Conservation (phyloP, 2,329 filamentous ascomycete species). For the Ceratocystis ficicola region DNA sequence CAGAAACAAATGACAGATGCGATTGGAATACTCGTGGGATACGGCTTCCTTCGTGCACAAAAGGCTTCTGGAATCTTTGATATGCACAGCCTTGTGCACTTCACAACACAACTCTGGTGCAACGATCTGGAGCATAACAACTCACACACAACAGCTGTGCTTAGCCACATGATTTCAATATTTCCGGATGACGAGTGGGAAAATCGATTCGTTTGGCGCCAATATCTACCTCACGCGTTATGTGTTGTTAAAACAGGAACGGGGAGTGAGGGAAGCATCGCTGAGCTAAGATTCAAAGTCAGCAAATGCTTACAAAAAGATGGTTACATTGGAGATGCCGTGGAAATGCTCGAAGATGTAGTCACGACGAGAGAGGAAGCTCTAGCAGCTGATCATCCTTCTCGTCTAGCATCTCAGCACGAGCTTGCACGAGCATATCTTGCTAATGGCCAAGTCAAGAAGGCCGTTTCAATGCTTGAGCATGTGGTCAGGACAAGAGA, state of each 20-base stretch:
- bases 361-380: neutral
- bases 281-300: neutral
- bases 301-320: neutral
- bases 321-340: neutral
- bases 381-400: neutral
- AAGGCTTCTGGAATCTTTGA: neutral
- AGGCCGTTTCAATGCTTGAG: too few species aligned
- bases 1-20: neutral
- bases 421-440: neutral
- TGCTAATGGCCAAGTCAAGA: neutral
- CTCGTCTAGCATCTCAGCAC: neutral
- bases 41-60: neutral
- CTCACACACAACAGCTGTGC: neutral
- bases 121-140: neutral
- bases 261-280: too few species aligned
- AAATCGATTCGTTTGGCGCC: neutral
- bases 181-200: neutral
- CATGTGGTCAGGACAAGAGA: too few species aligned
- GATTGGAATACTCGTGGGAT: neutral
- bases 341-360: neutral
- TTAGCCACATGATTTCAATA: neutral
- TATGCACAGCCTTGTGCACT: neutral
- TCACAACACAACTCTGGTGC: neutral
- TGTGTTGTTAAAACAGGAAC: neutral
- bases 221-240: neutral